A percentile compares a stretch with the other conserved stretches of the same genome.
phyloP scores from a whole-genome alignment of 345 rosid species.

The Eucalyptus erythrocorys region DNA sequence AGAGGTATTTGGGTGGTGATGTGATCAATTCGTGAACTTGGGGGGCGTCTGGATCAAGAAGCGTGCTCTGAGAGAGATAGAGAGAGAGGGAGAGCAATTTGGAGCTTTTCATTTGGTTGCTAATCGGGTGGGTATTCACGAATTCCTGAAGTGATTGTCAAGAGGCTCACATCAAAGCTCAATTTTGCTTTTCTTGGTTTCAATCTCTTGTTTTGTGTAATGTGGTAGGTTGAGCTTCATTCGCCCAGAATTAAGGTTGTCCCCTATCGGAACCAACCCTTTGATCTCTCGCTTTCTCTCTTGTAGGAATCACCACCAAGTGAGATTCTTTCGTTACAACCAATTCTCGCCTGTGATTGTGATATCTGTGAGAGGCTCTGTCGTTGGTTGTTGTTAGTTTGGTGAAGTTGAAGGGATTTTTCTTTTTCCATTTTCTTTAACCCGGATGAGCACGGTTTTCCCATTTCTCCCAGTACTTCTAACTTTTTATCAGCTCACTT shows the following conservation, averaged over 20 bases:
- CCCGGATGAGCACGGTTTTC: background rate
- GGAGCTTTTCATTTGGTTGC: background rate
- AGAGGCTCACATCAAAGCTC: conserved; percentile 2
- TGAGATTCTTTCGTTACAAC: conserved; percentile 14
- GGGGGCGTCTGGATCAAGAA: background rate
- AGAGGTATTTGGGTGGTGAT: background rate
- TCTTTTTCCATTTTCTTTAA: background rate
- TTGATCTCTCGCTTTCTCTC: background rate
- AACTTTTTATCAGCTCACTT: background rate
- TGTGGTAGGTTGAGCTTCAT: background rate
- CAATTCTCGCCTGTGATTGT: background rate
- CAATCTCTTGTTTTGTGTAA: background rate
- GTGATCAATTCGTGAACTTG: background rate
- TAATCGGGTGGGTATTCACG: background rate
- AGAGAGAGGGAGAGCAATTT: background rate
- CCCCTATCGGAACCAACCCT: background rate
- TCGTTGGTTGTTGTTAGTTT: conserved; percentile 6
- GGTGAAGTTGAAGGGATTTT: background rate
- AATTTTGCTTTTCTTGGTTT: background rate
- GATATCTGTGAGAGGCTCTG: background rate
- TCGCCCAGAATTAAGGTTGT: background rate
- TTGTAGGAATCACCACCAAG: background rate
- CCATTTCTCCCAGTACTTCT: background rate
- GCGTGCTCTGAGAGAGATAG: background rate
- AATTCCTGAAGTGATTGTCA: background rate